Evolutionary conservation across 2,329 filamentous ascomycete genomes (phyloP).

Genomic region (Scytalidium lignicola): DNA sequence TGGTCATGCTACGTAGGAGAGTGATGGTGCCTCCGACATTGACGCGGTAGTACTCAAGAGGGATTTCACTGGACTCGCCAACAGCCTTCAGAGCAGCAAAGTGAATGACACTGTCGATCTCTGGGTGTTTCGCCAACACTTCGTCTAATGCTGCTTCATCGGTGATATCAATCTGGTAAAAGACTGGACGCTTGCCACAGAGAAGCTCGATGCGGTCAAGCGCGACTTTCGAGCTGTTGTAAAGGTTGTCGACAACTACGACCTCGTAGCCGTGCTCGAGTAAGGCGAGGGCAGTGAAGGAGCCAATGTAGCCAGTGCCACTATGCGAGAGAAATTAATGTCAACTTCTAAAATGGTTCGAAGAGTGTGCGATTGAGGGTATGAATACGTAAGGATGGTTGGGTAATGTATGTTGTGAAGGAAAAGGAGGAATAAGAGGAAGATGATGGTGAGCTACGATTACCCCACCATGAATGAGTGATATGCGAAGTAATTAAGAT

Average conservation of each 20-base stretch:
- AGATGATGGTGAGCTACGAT: neutral
- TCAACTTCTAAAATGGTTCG: neutral
- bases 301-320: slow-evolving; percentile 98
- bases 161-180: slow-evolving; percentile 84
- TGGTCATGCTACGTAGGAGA: slow-evolving; percentile 80
- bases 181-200: slow-evolving; percentile 77
- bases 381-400: slow-evolving; percentile 7
- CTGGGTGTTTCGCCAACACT: slow-evolving; percentile 82
- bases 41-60: slow-evolving; percentile 95
- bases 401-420: neutral
- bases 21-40: slow-evolving; percentile 91
- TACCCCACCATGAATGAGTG: neutral
- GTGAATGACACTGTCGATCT: slow-evolving; percentile 97
- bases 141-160: slow-evolving; percentile 77
- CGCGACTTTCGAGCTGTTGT: slow-evolving; percentile 91
- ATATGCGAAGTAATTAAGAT: slow-evolving; percentile 1
- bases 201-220: slow-evolving; percentile 95
- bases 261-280: slow-evolving; percentile 95
- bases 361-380: slow-evolving; percentile 5
- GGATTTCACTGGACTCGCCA: slow-evolving; percentile 88
- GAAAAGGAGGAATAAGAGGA: neutral
- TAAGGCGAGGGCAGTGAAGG: slow-evolving; percentile 88
- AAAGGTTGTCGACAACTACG: slow-evolving; percentile 91
- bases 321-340: slow-evolving; percentile 42
- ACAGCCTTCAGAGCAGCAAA: slow-evolving; percentile 98